Evolutionary conservation across 306 rosid genomes (phyloP).

Genomic region (Cotoneaster glaucophyllus): DNA sequence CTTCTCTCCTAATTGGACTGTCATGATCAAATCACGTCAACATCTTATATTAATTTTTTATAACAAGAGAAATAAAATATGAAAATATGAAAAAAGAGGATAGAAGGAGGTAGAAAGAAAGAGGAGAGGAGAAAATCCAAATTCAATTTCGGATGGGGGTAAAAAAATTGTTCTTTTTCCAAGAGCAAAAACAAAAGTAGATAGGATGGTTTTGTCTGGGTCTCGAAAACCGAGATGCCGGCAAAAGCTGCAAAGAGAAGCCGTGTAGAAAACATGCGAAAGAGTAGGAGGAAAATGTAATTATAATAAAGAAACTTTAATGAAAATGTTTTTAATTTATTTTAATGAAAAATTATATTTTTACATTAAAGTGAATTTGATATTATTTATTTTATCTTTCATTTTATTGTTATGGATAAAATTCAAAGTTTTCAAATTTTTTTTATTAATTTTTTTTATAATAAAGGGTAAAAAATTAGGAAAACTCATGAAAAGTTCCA

Average conservation of each 20-base stretch:
- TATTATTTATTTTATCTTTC: too few species aligned
- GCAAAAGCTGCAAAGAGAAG: slow-evolving; percentile 53
- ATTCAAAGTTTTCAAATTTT: rapidly evolving
- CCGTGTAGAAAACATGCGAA: slow-evolving; percentile 23
- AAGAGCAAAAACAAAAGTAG: slow-evolving; percentile 24
- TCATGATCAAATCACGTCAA: too few species aligned
- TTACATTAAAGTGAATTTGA: rapidly evolving
- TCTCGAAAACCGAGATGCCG: slow-evolving; percentile 30
- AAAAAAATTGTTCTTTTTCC: slow-evolving; percentile 12
- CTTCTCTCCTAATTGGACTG: too few species aligned
- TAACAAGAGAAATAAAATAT: too few species aligned
- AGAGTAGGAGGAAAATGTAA: not conserved
- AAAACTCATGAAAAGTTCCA: too few species aligned
- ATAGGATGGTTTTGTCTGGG: slow-evolving; percentile 32
- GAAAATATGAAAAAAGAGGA: too few species aligned
- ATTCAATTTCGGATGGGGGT: too few species aligned
- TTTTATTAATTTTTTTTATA: not conserved
- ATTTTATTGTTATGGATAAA: too few species aligned
- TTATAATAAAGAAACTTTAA: not conserved
- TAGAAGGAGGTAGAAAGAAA: too few species aligned
- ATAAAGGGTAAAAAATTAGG: not conserved
- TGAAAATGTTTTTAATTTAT: rapidly evolving
- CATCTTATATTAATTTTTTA: too few species aligned
- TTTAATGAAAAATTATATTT: too few species aligned
- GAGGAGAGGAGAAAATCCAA: too few species aligned